Base-by-base conservation (phyloP, 2,329 filamentous ascomycete species). In the Cyanodermella asteris region DNA sequence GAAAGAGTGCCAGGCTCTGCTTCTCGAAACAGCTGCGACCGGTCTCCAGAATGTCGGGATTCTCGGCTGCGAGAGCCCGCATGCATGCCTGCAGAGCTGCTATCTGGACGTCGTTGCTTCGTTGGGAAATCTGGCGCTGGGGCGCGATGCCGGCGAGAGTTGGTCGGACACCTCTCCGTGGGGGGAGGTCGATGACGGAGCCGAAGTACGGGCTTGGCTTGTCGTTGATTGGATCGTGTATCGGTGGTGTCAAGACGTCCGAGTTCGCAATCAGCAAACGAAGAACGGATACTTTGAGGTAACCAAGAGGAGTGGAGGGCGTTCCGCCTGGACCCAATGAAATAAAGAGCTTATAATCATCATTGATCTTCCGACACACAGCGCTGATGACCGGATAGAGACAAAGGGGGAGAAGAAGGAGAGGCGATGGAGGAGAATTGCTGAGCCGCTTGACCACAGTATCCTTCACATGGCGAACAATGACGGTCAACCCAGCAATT, bases 21-120 rank as follows among this genome's bases (percentile, higher is more conserved):
- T 82, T 84, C 46, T 87, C 78, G 36, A 87, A 70, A 40, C 74
- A 82, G 1, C 71, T 78, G 1, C 61, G 72, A 0, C 64, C 72
- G 6, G 69, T 64, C 39, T 56, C 61, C 28, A 73, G 55, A 10
- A 46, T 46, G 2, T 49, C 46, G 3, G 55, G 55, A 36, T 55
- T 48, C n/a, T 37, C 38, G 2, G 41, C 34, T 7, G 55, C 56
- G 13, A 78, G 52, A 4, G 44, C 43, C 28, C 59, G 47, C 24
- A 80, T 54, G 3, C 58, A 54, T 1, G 45, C 39, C 2, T 59
- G 53, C 4, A 80, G 55, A 9, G 51, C 44, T n/a, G 50, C 41
- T 43, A 71, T 70, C 41, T 66, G 62, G 9, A 47, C 40, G 5
- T 42, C 29, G 5, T 55, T 56, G 7, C 65, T 64, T 20, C 57